Evolutionary conservation across 192 early-diverging fungal species (phyloP), one percentile per base, ranked within the genome.

Genomic region (Obelidium mucronatum): DNA sequence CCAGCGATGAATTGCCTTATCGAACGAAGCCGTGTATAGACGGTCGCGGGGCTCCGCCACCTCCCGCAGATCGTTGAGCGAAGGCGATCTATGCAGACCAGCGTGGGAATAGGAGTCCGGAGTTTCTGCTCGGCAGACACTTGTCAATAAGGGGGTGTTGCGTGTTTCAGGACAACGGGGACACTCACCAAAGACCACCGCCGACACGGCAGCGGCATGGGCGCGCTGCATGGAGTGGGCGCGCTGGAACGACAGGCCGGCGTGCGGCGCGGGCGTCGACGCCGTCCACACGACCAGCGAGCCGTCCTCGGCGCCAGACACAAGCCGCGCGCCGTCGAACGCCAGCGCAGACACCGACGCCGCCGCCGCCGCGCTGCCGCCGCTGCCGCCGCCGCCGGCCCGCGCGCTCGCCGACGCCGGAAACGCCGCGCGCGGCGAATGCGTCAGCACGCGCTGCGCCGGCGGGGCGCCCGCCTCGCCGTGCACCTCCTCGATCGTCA

Each of bases 281-380:
- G 64, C 55, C 26, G 22, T 6, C 79, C 79, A 80, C n/a, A 74
- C 68, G 36, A 71, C 59, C 3, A 80, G 30, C n/a, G 79, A 67
- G 34, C 79, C 79, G 53, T 81, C 80, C 17, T 81, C 79, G 17
- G 70, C 73, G 24, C 36, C 44, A 6, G 79, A 81, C 24, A 81
- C 82, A 13, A 81, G 42, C 6, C 30, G 28, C 37, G 58, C 28
- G 26, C 36, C 36, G 5, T 30, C n/a, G 30, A 31, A 40, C 30
- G 59, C 24, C 11, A 78, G 22, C 6, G 56, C 34, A 11, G 76
- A 72, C 28, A 76, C 70, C 19, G 74, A 22, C 28, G 67, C 22
- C 6, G 17, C 28, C 13, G 40, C 13, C n/a, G 42, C 22, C n/a
- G 40, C 22, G 52, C n/a, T 33, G 15, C 17, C 42, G 26, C 26